Evolutionary conservation across 2,329 filamentous ascomycete species (phyloP), one percentile per base, ranked within the genome.

Genomic region (Penicillium thymicola): DNA sequence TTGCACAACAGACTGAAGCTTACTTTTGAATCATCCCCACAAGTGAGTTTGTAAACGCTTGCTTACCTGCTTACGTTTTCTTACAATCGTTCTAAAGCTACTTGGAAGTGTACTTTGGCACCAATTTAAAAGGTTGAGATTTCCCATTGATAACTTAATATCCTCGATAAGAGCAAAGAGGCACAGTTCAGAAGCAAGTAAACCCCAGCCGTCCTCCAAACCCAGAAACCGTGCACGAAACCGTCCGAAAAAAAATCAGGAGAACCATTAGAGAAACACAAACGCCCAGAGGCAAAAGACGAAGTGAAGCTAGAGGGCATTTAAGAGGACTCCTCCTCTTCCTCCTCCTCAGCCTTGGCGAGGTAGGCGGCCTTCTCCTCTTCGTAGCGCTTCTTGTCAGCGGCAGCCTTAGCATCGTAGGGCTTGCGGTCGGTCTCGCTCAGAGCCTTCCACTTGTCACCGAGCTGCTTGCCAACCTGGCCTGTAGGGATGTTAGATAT

Each of bases 381-480:
- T 78, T 97, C 93, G 76, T 97, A 99, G 61, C 94, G 89, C 88
- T 97, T 96, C 90, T 97, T 99, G 81, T 99, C 94, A 64, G 88
- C 83, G 51, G 89, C 90, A 73, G 94, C 94, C 88, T 97, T 97
- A 75, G 90, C 89, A 80, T 97, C 93, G 72, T 97, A 99, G 11
- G 94, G 94, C 62, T 83, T 81, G 70, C 93, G 92, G 78, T 97
- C 90, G 84, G 94, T 91, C 68, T 96, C 91, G 78, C 85, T 90
- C 65, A 99, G 84, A 59, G 88, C 89, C 91, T 99, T 99, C 94
- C 94, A 99, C 82, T 89, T 89, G 85, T 97, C 92, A 79, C 94
- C 94, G 59, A 99, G 91, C 72, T 94, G 84, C 86, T 97, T 97
- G 81, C 94, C 94, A 71, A 99, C 93, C 79, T 97, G 92, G 72